Percentiles rank a stretch among this genome's conserved stretches.
Evolutionary conservation across 2,329 filamentous ascomycete species (phyloP).

Genomic region (Stagonosporopsis tanaceti): DNA sequence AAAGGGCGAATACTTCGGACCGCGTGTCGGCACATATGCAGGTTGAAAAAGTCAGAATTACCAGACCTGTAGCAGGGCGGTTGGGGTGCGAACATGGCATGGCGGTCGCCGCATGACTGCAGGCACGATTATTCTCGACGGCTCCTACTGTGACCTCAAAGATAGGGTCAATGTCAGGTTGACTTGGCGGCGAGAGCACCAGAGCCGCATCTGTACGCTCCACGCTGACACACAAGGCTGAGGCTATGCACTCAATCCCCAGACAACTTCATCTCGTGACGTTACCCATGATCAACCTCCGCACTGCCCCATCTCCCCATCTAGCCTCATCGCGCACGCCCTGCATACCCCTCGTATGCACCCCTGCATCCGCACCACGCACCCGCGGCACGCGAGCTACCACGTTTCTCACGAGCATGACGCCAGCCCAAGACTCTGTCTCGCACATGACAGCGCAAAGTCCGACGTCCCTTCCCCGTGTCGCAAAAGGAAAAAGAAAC

Average conservation of each 20-base stretch:
- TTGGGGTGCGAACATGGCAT: too few relatives aligned
- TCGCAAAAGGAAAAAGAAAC: background rate
- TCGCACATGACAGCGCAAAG: slow-evolving; percentile 13
- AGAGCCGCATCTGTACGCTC: too few relatives aligned
- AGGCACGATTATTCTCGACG: too few relatives aligned
- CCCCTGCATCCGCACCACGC: slow-evolving; percentile 1
- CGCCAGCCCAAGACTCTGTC: slow-evolving; percentile 6
- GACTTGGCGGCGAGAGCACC: too few relatives aligned
- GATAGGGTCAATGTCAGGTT: too few relatives aligned
- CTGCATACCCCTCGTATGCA: background rate
- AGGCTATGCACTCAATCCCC: background rate
- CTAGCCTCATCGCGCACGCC: background rate
- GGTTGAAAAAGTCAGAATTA: background rate
- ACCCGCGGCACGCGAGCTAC: background rate
- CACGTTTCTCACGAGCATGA: slow-evolving; percentile 5
- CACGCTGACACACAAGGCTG: background rate
- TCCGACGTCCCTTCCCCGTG: background rate
- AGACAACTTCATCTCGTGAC: background rate
- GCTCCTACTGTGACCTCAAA: too few relatives aligned
- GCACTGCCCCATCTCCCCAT: background rate
- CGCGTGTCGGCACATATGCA: background rate
- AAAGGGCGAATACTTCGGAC: slow-evolving; percentile 2
- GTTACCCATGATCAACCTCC: background rate
- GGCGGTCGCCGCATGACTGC: too few relatives aligned
- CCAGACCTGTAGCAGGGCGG: too few relatives aligned